A percentile compares a stretch with the other conserved stretches of the same genome.
phyloP scores from a whole-genome alignment of 345 rosid species.

The Ailanthus altissimus region DNA sequence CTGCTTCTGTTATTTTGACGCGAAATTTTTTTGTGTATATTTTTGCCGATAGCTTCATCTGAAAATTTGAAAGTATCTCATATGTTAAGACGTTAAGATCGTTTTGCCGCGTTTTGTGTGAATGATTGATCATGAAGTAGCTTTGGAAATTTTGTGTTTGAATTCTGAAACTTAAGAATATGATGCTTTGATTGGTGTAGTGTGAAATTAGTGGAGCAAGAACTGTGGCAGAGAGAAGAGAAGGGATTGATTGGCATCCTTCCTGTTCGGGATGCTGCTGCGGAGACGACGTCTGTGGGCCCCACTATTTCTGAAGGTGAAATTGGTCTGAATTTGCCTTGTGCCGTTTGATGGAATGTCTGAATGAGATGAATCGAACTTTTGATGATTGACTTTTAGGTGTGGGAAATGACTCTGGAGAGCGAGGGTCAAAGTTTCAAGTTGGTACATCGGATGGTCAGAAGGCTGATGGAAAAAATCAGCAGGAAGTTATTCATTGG shows the following conservation, averaged over 20 bases:
- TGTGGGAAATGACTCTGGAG: conserved; percentile 68
- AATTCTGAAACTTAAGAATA: neutral
- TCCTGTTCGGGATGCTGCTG: conserved; percentile 86
- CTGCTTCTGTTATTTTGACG: neutral
- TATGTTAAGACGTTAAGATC: neutral
- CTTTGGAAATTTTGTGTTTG: conserved; percentile 6
- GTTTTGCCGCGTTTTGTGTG: neutral
- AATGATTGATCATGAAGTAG: conserved; percentile 4
- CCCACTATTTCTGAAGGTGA: conserved; percentile 59
- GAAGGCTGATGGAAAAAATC: conserved; percentile 78
- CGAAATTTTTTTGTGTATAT: neutral
- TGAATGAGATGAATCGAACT: conserved; percentile 4
- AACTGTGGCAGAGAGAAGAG: conserved; percentile 98
- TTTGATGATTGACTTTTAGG: conserved; percentile 35
- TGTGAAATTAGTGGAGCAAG: conserved; percentile 97
- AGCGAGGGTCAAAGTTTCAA: conserved; percentile 56
- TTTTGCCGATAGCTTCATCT: neutral
- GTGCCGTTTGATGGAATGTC: conserved; percentile 8
- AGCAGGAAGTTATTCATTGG: conserved; percentile 84
- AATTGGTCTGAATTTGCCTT: conserved; percentile 6
- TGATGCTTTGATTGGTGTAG: conserved; percentile 33
- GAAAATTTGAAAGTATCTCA: neutral
- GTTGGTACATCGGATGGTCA: conserved; percentile 64
- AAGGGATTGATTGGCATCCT: conserved; percentile 92
- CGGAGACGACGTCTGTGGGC: conserved; percentile 54